Conservation (phyloP, 495 filamentous ascomycete genomes). For the Talaromyces proteolyticus region DNA sequence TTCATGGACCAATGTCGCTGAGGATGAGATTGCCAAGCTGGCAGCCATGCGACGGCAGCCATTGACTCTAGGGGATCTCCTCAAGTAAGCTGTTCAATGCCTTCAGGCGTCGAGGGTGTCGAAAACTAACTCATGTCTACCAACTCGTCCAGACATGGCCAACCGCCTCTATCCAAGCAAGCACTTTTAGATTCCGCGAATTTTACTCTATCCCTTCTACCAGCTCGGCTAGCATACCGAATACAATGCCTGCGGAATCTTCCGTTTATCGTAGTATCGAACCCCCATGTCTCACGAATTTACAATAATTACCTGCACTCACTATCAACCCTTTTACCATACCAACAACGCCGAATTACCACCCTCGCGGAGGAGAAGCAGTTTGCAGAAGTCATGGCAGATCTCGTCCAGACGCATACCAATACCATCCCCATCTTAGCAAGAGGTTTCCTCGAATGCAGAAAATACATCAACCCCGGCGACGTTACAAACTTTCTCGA, state of each 20-base stretch:
- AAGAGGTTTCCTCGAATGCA: slow-evolving; percentile 84
- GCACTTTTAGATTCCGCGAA: slow-evolving; percentile 84
- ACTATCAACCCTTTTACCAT: slow-evolving; percentile 80
- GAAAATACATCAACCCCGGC: slow-evolving; percentile 70
- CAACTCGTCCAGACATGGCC: slow-evolving; percentile 61
- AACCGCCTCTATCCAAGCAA: slow-evolving; percentile 74
- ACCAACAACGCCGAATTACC: slow-evolving; percentile 68
- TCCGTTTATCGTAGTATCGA: slow-evolving; percentile 95
- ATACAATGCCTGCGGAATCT: slow-evolving; percentile 89
- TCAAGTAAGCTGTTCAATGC: slow-evolving; percentile 54
- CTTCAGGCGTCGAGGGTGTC: not conserved
- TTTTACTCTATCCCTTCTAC: slow-evolving; percentile 88
- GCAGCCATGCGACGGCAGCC: slow-evolving; percentile 73
- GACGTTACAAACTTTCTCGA: slow-evolving; percentile 91
- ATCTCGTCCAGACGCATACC: slow-evolving; percentile 85
- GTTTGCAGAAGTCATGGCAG: slow-evolving; percentile 87
- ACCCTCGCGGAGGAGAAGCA: slow-evolving; percentile 81
- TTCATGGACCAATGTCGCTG: slow-evolving; percentile 35
- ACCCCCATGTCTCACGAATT: slow-evolving; percentile 85
- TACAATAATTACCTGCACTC: slow-evolving; percentile 95
- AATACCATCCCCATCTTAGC: slow-evolving; percentile 94
- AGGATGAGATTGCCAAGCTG: slow-evolving; percentile 71
- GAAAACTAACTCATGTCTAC: not conserved
- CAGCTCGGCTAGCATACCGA: slow-evolving; percentile 88
- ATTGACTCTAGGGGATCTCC: slow-evolving; percentile 79